phyloP scores from a whole-genome alignment of 1,284 basidiomycete species.

The Pseudozyma flocculosa region DNA sequence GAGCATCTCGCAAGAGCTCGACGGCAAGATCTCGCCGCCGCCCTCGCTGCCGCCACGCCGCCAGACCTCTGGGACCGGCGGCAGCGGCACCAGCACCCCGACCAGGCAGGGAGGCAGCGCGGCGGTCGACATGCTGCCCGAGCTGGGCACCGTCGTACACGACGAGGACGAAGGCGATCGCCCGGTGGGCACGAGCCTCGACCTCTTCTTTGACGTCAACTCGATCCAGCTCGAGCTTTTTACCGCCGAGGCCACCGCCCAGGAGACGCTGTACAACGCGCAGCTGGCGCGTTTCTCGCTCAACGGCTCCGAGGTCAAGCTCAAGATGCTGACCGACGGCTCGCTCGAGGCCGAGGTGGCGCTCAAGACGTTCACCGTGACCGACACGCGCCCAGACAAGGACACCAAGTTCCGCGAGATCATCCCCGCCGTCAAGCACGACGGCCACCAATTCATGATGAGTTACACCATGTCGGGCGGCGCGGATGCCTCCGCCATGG shows the following conservation, averaged over 20 bases:
- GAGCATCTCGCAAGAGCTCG: constrained; percentile 18
- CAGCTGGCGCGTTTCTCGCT: constrained; percentile 85
- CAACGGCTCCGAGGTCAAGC: constrained; percentile 74
- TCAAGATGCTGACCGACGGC: constrained; percentile 81
- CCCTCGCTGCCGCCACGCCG: background rate
- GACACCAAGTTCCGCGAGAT: constrained; percentile 87
- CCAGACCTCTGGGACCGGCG: constrained; percentile 2
- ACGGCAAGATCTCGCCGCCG: constrained; percentile 1
- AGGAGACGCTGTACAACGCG: constrained; percentile 70
- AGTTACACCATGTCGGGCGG: constrained; percentile 76
- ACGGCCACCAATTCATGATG: constrained; percentile 91
- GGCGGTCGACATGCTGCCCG: constrained; percentile 62
- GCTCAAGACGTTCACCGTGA: constrained; percentile 85
- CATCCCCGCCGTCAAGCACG: constrained; percentile 84
- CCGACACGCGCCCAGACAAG: constrained; percentile 77
- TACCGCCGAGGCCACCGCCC: constrained; percentile 68
- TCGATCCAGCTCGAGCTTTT: constrained; percentile 90
- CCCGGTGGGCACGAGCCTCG: constrained; percentile 64
- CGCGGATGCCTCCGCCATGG: constrained; percentile 66
- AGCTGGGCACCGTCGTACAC: constrained; percentile 59
- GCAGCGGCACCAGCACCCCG: constrained; percentile 2
- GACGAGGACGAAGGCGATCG: constrained; percentile 28
- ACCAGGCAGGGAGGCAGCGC: constrained; percentile 14
- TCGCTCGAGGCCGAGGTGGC: constrained; percentile 83
- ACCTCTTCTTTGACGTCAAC: constrained; percentile 74